Base-by-base conservation (phyloP, 768 basidiomycete genomes). In the Pisolithus orientalis region DNA sequence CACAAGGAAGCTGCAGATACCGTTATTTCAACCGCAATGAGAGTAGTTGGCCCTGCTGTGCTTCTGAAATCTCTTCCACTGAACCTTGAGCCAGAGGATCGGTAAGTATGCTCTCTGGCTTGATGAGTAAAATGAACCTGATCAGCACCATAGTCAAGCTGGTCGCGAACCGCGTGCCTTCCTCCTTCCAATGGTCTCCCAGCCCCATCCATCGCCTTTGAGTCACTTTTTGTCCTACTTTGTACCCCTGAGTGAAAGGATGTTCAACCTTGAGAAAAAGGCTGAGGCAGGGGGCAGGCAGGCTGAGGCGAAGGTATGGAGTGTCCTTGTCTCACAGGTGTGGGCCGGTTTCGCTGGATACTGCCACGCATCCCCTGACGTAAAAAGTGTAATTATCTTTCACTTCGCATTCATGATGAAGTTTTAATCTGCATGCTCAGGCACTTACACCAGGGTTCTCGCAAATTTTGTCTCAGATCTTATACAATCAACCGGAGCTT, bases 231-330 rank as follows among this genome's bases (percentile, higher is more conserved):
- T 90, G 32, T 79, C 81, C 2, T 90, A 90, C 67, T 97, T 98
- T 59, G 87, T 98, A 7, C 95, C 95, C 16, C 71, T 98, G 46
- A 96, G 94, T 45, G 94, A 97, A 67, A 78, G 84, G 16, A 85
- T 98, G 79, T 99, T 98, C 63, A 80, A 91, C 62, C 70, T 90
- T 37, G 89, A 94, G 63, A 83, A 88, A 54, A 84, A 79, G 14
- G 88, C 92, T 0, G 89, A 90, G 57, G 72, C 75, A 6, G 85
- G 85, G 50, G 82, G 80, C 11, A 81, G 84, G 37, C 79, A 78
- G 47, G 84, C 88, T 0, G 94, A 98, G 68, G 89, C 87, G 13
- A 99, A 98, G 69, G 85, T 98, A 37, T 99, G 93, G 91, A 88
- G 83, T 57, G 93, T 95, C 10, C 78, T 98, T 43, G 84, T 97